A percentile compares a stretch with the other conserved stretches of the same genome.
Evolutionary conservation across 345 rosid species (phyloP).

Genomic region (Angophora floribunda): DNA sequence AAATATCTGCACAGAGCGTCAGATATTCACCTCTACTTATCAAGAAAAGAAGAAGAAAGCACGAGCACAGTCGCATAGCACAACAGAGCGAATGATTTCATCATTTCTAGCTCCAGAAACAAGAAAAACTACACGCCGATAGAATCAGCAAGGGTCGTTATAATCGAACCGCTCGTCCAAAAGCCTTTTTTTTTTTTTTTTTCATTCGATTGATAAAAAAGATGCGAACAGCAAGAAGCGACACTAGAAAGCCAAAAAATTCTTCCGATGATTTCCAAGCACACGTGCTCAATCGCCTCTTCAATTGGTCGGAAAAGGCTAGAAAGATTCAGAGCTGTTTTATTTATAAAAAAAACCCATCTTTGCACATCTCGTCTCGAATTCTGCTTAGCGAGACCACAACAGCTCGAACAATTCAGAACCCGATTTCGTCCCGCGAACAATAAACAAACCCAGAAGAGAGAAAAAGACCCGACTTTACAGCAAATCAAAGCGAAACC

Average conservation of each 20-base stretch:
- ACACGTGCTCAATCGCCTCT: not conserved
- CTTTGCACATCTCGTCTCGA: not conserved
- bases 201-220: not conserved
- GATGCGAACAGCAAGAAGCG: not conserved
- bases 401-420: not conserved
- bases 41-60: not conserved
- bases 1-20: not conserved
- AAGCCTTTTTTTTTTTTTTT: not conserved
- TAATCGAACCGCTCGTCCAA: not conserved
- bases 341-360: not conserved
- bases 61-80: not conserved
- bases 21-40: not conserved
- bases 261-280: not conserved
- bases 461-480: not conserved
- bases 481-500: not conserved
- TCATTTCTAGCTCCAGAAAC: not conserved
- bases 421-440: not conserved
- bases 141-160: not conserved
- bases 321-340: not conserved
- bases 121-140: not conserved
- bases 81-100: not conserved
- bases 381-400: not conserved
- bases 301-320: not conserved
- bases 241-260: not conserved
- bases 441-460: not conserved